phyloP scores from a whole-genome alignment of 352 stramenopile genomes.

The Phytophthora constricta region DNA sequence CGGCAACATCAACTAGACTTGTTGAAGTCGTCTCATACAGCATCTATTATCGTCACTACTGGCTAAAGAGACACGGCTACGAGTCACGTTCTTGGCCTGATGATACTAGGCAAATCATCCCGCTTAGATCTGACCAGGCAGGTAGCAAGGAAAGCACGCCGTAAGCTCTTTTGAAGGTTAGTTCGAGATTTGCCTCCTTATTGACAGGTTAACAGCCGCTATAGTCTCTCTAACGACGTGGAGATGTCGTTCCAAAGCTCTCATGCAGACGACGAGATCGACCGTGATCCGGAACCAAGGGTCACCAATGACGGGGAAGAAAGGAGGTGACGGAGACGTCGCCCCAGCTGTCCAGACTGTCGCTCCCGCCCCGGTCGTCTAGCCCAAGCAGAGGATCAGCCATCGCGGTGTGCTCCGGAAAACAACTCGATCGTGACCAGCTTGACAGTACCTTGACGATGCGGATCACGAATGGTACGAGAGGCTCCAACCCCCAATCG shows the following conservation, averaged over 20 bases:
- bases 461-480: slow-evolving; percentile 6
- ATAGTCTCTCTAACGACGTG: background rate
- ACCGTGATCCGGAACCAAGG: background rate
- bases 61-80: too few species aligned
- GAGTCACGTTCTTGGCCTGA: too few species aligned
- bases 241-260: background rate
- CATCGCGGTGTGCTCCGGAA: background rate
- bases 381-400: slow-evolving; percentile 2
- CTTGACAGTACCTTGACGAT: background rate
- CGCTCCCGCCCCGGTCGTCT: background rate
- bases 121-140: too few species aligned
- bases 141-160: too few species aligned
- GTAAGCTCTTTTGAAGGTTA: background rate
- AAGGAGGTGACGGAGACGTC: background rate
- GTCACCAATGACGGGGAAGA: background rate
- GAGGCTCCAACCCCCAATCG: background rate
- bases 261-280: background rate
- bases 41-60: too few species aligned
- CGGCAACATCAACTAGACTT: too few species aligned
- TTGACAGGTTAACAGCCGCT: background rate
- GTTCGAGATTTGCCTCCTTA: background rate
- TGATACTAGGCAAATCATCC: too few species aligned
- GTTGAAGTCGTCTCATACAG: too few species aligned
- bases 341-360: background rate
- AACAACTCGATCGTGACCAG: background rate